phyloP scores from a whole-genome alignment of 2,329 filamentous ascomycete species.

The Sporothrix mexicana region DNA sequence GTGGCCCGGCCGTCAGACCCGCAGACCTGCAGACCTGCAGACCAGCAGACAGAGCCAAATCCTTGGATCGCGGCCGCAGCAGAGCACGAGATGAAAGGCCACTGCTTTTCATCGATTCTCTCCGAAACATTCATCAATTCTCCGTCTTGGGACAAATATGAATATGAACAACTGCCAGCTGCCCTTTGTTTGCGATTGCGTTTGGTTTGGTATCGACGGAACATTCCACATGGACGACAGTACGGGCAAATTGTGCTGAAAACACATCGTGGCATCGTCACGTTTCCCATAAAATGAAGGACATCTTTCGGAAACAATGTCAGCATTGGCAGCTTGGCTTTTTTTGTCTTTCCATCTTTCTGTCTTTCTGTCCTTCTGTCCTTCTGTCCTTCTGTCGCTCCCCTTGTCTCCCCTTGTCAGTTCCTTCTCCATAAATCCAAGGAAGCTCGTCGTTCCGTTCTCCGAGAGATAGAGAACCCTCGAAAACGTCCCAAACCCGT shows the following conservation, averaged over 20 bases:
- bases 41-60: too few relatives aligned
- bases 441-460: constrained; percentile 21
- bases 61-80: not conserved
- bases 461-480: not conserved
- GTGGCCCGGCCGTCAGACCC: too few relatives aligned
- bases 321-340: constrained; percentile 17
- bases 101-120: not conserved
- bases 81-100: not conserved
- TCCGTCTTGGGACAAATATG: not conserved
- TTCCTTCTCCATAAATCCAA: not conserved
- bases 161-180: too few relatives aligned
- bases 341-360: not conserved
- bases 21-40: too few relatives aligned
- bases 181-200: not conserved
- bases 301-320: not conserved
- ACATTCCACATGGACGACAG: not conserved
- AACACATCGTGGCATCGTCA: not conserved
- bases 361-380: too few relatives aligned
- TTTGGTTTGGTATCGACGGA: not conserved
- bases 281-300: not conserved
- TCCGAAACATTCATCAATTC: not conserved
- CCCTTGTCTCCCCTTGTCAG: not conserved
- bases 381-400: too few relatives aligned
- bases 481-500: too few relatives aligned
- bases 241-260: not conserved